Percentiles rank a stretch among this genome's conserved stretches.
These are phyloP conservation scores for Lachnum nothofagi DNA, from an alignment of 2,329 filamentous ascomycete species.

Conservation along the genomic window DNA sequence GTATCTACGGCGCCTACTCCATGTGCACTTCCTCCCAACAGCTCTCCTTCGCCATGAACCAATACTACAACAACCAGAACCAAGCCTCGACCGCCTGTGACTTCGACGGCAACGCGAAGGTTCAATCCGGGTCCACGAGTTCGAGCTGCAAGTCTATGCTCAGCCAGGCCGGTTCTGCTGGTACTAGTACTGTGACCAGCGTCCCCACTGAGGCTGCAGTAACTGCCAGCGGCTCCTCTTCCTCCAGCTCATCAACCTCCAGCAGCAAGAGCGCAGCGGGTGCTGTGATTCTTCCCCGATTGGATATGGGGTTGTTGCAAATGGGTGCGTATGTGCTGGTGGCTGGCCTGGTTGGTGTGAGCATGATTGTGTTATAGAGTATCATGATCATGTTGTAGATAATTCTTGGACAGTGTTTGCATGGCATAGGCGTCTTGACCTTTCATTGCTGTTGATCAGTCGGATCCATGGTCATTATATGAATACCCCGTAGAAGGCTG, in stretches of 20 bases:
- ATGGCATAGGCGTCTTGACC: constrained; percentile 8
- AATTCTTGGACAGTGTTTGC: constrained; percentile 9
- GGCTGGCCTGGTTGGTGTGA: constrained; percentile 46
- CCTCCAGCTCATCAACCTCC: constrained; percentile 22
- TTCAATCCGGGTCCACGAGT: constrained; percentile 43
- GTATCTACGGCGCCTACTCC: constrained; percentile 70
- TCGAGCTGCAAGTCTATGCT: constrained; percentile 55
- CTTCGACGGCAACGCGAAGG: constrained; percentile 63
- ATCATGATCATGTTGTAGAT: too few species aligned
- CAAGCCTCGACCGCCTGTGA: constrained; percentile 57
- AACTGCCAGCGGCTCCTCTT: constrained; percentile 28
- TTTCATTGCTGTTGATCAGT: background rate
- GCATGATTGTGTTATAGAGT: constrained; percentile 50
- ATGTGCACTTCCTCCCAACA: constrained; percentile 69
- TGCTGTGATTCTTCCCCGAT: constrained; percentile 39
- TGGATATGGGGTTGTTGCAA: constrained; percentile 42
- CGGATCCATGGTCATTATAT: background rate
- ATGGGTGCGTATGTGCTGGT: constrained; percentile 46
- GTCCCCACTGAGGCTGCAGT: constrained; percentile 40
- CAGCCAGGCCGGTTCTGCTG: constrained; percentile 56
- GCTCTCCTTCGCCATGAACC: constrained; percentile 68
- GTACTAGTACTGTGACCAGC: constrained; percentile 50
- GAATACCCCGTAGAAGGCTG: background rate
- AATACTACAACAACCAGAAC: constrained; percentile 61
- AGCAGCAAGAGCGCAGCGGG: constrained; percentile 34